These are phyloP conservation scores for Calophaca sinica DNA, from an alignment of 306 rosid genomes.

Conservation along the genomic window DNA sequence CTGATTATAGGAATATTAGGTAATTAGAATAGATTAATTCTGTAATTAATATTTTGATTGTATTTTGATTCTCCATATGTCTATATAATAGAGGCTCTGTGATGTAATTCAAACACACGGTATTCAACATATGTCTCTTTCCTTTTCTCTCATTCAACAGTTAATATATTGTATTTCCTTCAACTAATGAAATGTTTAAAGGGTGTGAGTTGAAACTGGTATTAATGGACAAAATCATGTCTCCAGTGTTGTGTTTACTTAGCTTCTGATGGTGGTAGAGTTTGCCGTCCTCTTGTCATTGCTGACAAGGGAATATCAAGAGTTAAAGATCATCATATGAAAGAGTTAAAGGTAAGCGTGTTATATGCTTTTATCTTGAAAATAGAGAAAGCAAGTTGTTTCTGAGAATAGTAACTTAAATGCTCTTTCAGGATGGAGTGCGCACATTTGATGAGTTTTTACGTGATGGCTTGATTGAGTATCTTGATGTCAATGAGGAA, in stretches of 20 bases:
- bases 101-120: too few species aligned
- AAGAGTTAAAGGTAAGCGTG: slow-evolving; percentile 76
- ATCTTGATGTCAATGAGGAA: slow-evolving; percentile 97
- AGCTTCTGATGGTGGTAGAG: slow-evolving; percentile 99
- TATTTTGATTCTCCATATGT: too few species aligned
- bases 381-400: slow-evolving; percentile 31
- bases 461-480: slow-evolving; percentile 88
- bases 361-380: slow-evolving; percentile 28
- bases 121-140: too few species aligned
- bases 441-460: slow-evolving; percentile 84
- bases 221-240: slow-evolving; percentile 37
- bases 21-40: too few species aligned
- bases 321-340: slow-evolving; percentile 89
- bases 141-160: too few species aligned
- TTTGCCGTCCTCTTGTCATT: slow-evolving; percentile 95
- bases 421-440: slow-evolving; percentile 78
- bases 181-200: slow-evolving; percentile 16
- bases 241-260: slow-evolving; percentile 80
- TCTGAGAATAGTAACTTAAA: slow-evolving; percentile 29
- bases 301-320: slow-evolving; percentile 89
- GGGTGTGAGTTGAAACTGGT: slow-evolving; percentile 15
- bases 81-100: too few species aligned
- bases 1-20: too few species aligned
- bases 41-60: too few species aligned
- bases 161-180: neutral